Percentiles rank a stretch among this genome's conserved stretches.
Conservation (phyloP, 768 basidiomycete genomes). For the Sporobolomyces roseus region DNA sequence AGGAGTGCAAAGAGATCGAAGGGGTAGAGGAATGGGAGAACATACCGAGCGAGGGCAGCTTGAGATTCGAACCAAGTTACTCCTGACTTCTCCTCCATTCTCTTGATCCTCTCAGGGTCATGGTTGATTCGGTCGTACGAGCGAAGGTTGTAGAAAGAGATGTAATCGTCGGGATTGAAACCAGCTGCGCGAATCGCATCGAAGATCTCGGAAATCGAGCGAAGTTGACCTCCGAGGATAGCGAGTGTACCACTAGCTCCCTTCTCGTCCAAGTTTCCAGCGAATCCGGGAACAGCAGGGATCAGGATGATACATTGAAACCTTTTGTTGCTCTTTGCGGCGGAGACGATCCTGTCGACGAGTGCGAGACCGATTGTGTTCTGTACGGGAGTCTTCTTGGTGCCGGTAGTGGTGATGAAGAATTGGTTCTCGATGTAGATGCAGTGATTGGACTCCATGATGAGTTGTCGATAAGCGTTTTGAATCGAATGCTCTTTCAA, state of each 20-base stretch:
- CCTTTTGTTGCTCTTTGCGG: constrained; percentile 63
- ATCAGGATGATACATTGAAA: constrained; percentile 86
- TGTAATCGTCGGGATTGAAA: constrained; percentile 58
- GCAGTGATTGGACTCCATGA: constrained; percentile 76
- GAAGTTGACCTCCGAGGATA: constrained; percentile 41
- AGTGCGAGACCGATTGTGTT: constrained; percentile 82
- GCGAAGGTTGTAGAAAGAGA: constrained; percentile 87
- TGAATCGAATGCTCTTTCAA: constrained; percentile 86
- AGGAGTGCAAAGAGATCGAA: not conserved
- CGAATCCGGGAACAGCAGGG: constrained; percentile 86
- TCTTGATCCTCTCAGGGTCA: constrained; percentile 55
- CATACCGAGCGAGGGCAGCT: constrained; percentile 60
- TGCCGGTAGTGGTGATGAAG: constrained; percentile 37
- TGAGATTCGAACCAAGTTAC: constrained; percentile 81
- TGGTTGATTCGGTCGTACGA: constrained; percentile 69
- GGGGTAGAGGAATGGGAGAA: not conserved
- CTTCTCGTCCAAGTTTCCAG: constrained; percentile 58
- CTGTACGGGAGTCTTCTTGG: constrained; percentile 57
- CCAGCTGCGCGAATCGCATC: constrained; percentile 33
- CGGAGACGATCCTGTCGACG: constrained; percentile 77
- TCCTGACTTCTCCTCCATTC: constrained; percentile 70
- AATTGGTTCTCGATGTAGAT: constrained; percentile 73
- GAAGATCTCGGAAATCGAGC: constrained; percentile 51
- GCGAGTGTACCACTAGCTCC: constrained; percentile 38
- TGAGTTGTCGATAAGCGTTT: constrained; percentile 63